Percentiles rank a stretch among this genome's conserved stretches.
Conservation (phyloP, 805 yeast genomes). For the Candida succiphila region DNA sequence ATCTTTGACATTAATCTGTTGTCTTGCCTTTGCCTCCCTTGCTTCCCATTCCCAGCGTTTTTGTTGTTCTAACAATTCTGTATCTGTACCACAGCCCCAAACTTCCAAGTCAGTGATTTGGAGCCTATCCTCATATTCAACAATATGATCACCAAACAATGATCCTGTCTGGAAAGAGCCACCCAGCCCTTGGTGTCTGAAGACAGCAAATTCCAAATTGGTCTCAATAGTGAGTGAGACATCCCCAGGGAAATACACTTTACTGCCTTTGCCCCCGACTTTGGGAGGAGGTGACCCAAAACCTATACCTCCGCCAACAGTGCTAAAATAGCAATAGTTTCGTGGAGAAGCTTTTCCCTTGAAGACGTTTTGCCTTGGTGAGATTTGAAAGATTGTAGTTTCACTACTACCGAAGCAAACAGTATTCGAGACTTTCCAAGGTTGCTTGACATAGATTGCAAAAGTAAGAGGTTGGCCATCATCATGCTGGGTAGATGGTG, state of each 20-base stretch:
- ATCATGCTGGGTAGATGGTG: slow-evolving; percentile 9
- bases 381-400: slow-evolving; percentile 52
- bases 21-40: slow-evolving; percentile 71
- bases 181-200: slow-evolving; percentile 57
- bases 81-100: slow-evolving; percentile 82
- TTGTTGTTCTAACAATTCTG: slow-evolving; percentile 68
- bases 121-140: slow-evolving; percentile 59
- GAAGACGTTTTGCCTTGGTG: slow-evolving; percentile 56
- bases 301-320: slow-evolving; percentile 73
- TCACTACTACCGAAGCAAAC: slow-evolving; percentile 57
- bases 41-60: slow-evolving; percentile 89
- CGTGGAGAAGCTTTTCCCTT: slow-evolving; percentile 14
- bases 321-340: slow-evolving; percentile 53
- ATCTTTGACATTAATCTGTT: slow-evolving; percentile 66
- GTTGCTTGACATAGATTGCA: slow-evolving; percentile 56
- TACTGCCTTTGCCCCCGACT: slow-evolving; percentile 30
- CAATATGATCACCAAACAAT: slow-evolving; percentile 12
- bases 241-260: slow-evolving; percentile 53
- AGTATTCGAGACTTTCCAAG: slow-evolving; percentile 73
- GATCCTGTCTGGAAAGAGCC: slow-evolving; percentile 35
- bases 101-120: slow-evolving; percentile 72
- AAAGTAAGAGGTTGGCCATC: slow-evolving; percentile 38
- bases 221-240: slow-evolving; percentile 74
- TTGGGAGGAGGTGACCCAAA: slow-evolving; percentile 66
- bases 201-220: slow-evolving; percentile 69